These are phyloP conservation scores for Dryas drummondii DNA, from an alignment of 306 rosid species.

Conservation along the genomic window DNA sequence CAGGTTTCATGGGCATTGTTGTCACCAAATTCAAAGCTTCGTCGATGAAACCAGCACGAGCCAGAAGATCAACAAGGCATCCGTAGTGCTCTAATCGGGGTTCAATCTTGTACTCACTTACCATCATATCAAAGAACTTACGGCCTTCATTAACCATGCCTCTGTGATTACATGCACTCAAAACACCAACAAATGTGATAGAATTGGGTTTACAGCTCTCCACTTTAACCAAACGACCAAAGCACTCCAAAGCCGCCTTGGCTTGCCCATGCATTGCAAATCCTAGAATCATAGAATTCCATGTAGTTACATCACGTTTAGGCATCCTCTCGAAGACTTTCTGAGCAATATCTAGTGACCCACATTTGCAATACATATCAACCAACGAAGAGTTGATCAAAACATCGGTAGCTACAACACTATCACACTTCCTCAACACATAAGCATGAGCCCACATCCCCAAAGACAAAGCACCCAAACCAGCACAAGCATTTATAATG, in stretches of 20 bases:
- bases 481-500: slow-evolving; percentile 66
- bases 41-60: slow-evolving; percentile 56
- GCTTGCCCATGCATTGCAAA: slow-evolving; percentile 70
- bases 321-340: slow-evolving; percentile 66
- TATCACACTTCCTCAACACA: slow-evolving; percentile 43
- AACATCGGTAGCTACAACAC: slow-evolving; percentile 36
- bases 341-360: slow-evolving; percentile 56
- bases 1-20: slow-evolving; percentile 71
- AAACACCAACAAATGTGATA: slow-evolving; percentile 67
- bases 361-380: slow-evolving; percentile 84
- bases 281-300: slow-evolving; percentile 76
- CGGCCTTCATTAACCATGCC: slow-evolving; percentile 68
- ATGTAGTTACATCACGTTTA: slow-evolving; percentile 47
- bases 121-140: slow-evolving; percentile 57
- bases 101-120: slow-evolving; percentile 45
- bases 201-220: slow-evolving; percentile 53
- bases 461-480: slow-evolving; percentile 60
- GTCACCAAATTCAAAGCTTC: slow-evolving; percentile 64
- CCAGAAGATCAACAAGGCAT: slow-evolving; percentile 75
- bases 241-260: slow-evolving; percentile 48
- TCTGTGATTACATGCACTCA: slow-evolving; percentile 73
- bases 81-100: slow-evolving; percentile 77
- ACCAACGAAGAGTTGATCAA: slow-evolving; percentile 59
- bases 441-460: slow-evolving; percentile 88
- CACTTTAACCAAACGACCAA: slow-evolving; percentile 41